A percentile compares a stretch with the other conserved stretches of the same genome.
Evolutionary conservation across 306 rosid species (phyloP).

Genomic region (Ormosia emarginata): DNA sequence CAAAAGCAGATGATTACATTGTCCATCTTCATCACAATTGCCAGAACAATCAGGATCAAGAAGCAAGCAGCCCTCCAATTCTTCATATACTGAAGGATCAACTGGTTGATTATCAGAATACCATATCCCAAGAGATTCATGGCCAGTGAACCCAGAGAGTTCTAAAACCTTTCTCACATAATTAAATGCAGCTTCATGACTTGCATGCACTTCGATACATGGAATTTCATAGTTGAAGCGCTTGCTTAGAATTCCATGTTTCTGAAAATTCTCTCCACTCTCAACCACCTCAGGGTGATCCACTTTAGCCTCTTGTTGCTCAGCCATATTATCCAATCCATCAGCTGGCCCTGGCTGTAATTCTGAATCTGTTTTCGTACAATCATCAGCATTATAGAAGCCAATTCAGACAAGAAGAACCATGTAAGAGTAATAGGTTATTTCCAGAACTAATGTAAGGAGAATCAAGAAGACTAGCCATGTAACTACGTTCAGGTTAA

Average conservation of each 20-base stretch:
- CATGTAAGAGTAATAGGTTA: background rate
- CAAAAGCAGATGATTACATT: constrained; percentile 54
- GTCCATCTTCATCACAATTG: constrained; percentile 33
- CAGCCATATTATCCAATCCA: constrained; percentile 14
- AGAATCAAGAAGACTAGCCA: background rate
- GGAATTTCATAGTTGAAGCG: constrained; percentile 20
- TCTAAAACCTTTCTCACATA: constrained; percentile 74
- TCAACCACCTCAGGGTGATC: constrained; percentile 12
- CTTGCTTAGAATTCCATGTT: background rate
- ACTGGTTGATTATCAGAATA: constrained; percentile 56
- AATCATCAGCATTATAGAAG: background rate
- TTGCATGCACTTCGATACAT: constrained; percentile 31
- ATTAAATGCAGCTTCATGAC: constrained; percentile 46
- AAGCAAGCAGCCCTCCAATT: constrained; percentile 47
- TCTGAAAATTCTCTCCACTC: constrained; percentile 5
- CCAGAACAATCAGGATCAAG: constrained; percentile 53
- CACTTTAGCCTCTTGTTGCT: constrained; percentile 15
- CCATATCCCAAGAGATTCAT: constrained; percentile 46
- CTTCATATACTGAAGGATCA: constrained; percentile 49
- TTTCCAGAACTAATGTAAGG: background rate
- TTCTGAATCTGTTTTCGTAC: constrained; percentile 27
- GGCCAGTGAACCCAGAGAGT: constrained; percentile 47
- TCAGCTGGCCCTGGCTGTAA: background rate
- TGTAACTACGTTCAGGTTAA: background rate
- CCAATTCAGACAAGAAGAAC: background rate